Conservation (phyloP, 2,329 filamentous ascomycete genomes). For the Mollisiaceae sp. region DNA sequence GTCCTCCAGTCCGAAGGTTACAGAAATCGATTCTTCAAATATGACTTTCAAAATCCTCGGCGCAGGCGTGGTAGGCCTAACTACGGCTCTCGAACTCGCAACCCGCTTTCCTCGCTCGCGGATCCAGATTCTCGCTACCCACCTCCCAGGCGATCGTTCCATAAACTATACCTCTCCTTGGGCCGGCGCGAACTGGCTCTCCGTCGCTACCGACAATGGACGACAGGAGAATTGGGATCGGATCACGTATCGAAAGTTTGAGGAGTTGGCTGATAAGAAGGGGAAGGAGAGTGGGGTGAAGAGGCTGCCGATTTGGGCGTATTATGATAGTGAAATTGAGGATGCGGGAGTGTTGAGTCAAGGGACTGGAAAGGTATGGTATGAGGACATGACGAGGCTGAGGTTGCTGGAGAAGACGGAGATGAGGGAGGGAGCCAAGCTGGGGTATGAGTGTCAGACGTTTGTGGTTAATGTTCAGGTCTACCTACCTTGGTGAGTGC, state of each 20-base stretch:
- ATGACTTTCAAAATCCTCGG: conserved; percentile 24
- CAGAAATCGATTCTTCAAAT: not conserved
- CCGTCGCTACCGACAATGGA: conserved; percentile 65
- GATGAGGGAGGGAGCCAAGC: conserved; percentile 66
- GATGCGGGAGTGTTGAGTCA: conserved; percentile 29
- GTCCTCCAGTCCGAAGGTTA: not conserved
- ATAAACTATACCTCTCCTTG: conserved; percentile 88
- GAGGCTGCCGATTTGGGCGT: conserved; percentile 19
- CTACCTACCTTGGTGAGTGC: conserved; percentile 29
- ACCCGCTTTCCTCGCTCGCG: conserved; percentile 54
- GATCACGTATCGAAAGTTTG: conserved; percentile 76
- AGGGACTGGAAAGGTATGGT: conserved; percentile 32
- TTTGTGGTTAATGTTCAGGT: conserved; percentile 34
- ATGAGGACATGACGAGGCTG: conserved; percentile 56
- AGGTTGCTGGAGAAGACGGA: conserved; percentile 57
- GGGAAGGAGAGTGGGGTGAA: conserved; percentile 29
- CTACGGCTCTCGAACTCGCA: conserved; percentile 65
- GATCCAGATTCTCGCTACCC: conserved; percentile 77
- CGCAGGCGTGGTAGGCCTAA: conserved; percentile 68
- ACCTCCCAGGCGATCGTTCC: conserved; percentile 91
- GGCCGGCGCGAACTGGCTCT: conserved; percentile 71
- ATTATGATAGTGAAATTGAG: conserved; percentile 24
- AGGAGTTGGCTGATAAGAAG: conserved; percentile 39
- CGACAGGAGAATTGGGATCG: conserved; percentile 50
- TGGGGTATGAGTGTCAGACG: conserved; percentile 70